Percentiles rank a stretch among this genome's conserved stretches.
Evolutionary conservation across 192 early-diverging fungal species (phyloP).

Genomic region (Fimicolochytrium jonesii): DNA sequence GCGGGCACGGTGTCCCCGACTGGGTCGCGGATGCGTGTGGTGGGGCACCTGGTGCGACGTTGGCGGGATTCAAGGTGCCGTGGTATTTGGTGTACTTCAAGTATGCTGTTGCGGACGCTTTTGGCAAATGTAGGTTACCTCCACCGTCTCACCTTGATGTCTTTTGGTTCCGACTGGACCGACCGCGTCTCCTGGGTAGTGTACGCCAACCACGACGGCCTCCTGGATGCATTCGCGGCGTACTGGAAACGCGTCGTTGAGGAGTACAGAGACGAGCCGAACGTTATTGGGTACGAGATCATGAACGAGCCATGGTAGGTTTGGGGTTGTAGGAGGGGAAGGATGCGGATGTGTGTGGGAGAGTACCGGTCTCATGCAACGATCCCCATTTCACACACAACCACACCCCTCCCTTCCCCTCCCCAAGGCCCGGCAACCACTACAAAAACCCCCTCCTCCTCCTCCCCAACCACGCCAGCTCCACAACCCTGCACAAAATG

Average conservation of each 20-base stretch:
- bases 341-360: no score
- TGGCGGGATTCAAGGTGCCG: conserved; percentile 29
- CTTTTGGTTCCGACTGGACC: conserved; percentile 15
- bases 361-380: no score
- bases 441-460: conserved; percentile 36
- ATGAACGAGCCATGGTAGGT: conserved; percentile 63
- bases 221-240: conserved; percentile 50
- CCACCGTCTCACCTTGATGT: no score
- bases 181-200: conserved; percentile 9
- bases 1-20: conserved; percentile 50
- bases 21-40: conserved; percentile 28
- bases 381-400: no score
- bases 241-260: conserved; percentile 55
- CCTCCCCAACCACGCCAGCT: conserved; percentile 41
- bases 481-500: conserved; percentile 45
- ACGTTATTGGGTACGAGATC: conserved; percentile 61
- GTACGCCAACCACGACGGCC: conserved; percentile 52
- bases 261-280: conserved; percentile 39
- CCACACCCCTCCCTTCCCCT: no score
- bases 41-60: no score
- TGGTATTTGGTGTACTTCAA: conserved; percentile 22
- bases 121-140: conserved; percentile 11
- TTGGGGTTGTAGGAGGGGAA: no score
- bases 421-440: conserved; percentile 30
- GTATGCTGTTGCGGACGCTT: conserved; percentile 14